These are phyloP conservation scores for Xylariales sp. DNA, from an alignment of 2,329 filamentous ascomycete genomes.

Conservation along the genomic window DNA sequence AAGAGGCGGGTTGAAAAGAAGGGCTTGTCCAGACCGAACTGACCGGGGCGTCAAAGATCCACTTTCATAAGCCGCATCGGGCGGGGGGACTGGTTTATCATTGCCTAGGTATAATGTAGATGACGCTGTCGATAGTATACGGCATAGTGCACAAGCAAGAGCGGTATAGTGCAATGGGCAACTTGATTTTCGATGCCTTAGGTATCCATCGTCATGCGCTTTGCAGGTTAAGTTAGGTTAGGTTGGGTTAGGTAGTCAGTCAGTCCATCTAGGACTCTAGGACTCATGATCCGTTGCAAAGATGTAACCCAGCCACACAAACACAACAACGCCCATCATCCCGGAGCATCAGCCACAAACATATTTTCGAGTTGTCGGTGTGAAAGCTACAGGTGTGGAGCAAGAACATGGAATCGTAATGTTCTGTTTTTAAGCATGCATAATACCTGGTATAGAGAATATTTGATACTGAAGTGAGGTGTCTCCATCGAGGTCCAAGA, in stretches of 20 bases:
- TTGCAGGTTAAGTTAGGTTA: too few species aligned
- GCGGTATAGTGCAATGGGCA: too few species aligned
- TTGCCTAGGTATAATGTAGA: too few species aligned
- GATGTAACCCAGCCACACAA: background rate
- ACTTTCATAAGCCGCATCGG: slow-evolving; percentile 36
- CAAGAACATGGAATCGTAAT: slow-evolving; percentile 5
- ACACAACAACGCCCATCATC: background rate
- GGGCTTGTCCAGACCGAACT: slow-evolving; percentile 30
- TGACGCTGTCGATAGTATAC: too few species aligned
- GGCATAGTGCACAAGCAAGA: background rate
- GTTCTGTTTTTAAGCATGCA: slow-evolving; percentile 23
- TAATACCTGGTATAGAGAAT: slow-evolving; percentile 27
- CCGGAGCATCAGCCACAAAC: background rate
- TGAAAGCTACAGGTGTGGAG: background rate
- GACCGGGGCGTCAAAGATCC: slow-evolving; percentile 27
- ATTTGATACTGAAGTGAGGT: slow-evolving; percentile 30
- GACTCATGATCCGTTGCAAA: too few species aligned
- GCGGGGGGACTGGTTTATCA: slow-evolving; percentile 4
- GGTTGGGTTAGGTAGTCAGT: too few species aligned
- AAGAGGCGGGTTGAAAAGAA: slow-evolving; percentile 35
- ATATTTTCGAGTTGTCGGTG: background rate
- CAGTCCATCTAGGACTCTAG: too few species aligned
- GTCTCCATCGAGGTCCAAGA: background rate
- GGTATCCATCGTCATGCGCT: too few species aligned
- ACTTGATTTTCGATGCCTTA: too few species aligned